Evolutionary conservation across 2,329 filamentous ascomycete genomes (phyloP).

Genomic region (Colletotrichum ledebouriae): DNA sequence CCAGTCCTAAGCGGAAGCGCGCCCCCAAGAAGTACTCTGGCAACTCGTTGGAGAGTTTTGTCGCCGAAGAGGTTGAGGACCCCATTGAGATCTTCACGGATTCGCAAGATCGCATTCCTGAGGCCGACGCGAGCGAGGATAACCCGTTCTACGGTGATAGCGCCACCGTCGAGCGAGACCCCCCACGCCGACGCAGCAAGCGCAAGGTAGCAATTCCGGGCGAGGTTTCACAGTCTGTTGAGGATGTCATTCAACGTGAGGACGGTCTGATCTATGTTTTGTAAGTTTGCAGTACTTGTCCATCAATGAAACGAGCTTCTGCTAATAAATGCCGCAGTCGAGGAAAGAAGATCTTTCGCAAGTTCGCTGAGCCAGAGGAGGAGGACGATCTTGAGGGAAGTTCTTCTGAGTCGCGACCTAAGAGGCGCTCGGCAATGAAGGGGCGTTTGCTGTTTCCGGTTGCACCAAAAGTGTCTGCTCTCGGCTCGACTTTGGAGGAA

Average conservation of each 20-base stretch:
- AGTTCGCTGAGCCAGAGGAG: conserved; percentile 64
- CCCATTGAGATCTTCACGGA: conserved; percentile 83
- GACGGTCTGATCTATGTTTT: conserved; percentile 84
- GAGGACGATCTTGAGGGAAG: conserved; percentile 52
- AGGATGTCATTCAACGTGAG: conserved; percentile 73
- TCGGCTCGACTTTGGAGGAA: conserved; percentile 58
- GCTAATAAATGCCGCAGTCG: conserved; percentile 65
- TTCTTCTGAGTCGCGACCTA: conserved; percentile 49
- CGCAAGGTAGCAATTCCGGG: conserved; percentile 68
- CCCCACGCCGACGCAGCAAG: conserved; percentile 66
- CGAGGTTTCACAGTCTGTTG: conserved; percentile 69
- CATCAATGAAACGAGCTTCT: conserved; percentile 32
- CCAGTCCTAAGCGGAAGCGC: conserved; percentile 70
- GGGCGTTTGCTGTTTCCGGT: conserved; percentile 79
- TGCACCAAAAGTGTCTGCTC: conserved; percentile 45
- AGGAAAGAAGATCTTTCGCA: conserved; percentile 83
- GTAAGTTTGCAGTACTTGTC: conserved; percentile 66
- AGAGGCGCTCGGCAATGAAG: conserved; percentile 74
- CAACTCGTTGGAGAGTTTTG: conserved; percentile 70
- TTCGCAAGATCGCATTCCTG: conserved; percentile 81
- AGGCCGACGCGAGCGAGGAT: conserved; percentile 72
- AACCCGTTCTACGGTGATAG: conserved; percentile 78
- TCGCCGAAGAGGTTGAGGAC: conserved; percentile 66
- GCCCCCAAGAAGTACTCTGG: conserved; percentile 68
- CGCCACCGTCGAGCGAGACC: conserved; percentile 54